These are phyloP conservation scores for Mycena rosella DNA, from an alignment of 768 basidiomycete species.

Conservation along the genomic window DNA sequence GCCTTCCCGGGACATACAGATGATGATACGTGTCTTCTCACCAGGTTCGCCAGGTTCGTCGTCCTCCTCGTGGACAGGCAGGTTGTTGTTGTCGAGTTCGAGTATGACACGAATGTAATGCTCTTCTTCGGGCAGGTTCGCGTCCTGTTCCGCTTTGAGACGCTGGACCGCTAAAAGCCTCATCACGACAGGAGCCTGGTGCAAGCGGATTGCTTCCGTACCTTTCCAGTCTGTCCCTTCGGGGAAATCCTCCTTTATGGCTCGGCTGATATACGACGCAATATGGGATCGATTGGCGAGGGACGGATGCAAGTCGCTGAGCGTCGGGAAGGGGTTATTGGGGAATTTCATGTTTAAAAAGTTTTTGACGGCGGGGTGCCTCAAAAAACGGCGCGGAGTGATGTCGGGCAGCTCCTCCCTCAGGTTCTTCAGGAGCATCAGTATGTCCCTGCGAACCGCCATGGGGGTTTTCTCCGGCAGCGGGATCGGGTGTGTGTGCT, in stretches of 20 bases:
- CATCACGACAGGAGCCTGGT: too few species aligned
- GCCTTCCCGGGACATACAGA: too few species aligned
- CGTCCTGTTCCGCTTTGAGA: not conserved
- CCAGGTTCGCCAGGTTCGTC: too few species aligned
- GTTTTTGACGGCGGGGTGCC: not conserved
- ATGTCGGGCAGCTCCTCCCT: constrained; percentile 3
- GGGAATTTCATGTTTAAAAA: not conserved
- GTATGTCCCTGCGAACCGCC: not conserved
- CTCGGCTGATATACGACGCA: not conserved
- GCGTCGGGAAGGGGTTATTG: not conserved
- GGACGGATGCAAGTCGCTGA: constrained; percentile 1
- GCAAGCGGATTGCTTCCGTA: not conserved
- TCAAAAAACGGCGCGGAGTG: not conserved
- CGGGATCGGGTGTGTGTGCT: not conserved
- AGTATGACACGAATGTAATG: too few species aligned
- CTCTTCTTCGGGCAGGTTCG: too few species aligned
- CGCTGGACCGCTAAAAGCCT: not conserved
- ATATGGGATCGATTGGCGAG: constrained; percentile 6
- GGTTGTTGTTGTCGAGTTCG: too few species aligned
- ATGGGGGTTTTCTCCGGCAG: not conserved
- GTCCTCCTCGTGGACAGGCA: too few species aligned
- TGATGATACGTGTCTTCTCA: too few species aligned
- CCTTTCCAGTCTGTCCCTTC: constrained; percentile 6
- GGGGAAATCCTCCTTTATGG: not conserved
- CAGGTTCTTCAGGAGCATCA: not conserved